These are phyloP conservation scores for Rhododendron simsii DNA, from an alignment of 148 eudicot species.

Conservation along the genomic window DNA sequence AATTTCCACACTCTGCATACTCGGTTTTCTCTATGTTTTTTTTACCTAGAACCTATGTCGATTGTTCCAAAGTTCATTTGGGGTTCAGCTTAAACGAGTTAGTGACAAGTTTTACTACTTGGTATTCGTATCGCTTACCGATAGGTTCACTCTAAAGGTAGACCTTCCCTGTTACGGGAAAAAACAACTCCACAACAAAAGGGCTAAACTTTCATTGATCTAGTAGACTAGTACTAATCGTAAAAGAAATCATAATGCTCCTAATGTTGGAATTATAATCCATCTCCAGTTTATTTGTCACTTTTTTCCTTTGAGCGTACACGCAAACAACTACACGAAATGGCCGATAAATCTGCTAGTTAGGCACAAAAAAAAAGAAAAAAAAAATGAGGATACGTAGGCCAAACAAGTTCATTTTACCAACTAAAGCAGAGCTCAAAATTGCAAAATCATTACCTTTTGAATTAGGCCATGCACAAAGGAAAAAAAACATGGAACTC, in stretches of 20 bases:
- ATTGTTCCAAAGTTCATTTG: no score
- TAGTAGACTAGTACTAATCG: background rate
- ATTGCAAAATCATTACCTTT: slow-evolving; percentile 7
- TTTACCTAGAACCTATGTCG: no score
- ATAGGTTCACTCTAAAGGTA: background rate
- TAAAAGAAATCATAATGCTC: background rate
- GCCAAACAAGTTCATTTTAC: background rate
- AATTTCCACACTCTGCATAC: no score
- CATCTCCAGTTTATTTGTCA: background rate
- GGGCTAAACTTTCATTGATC: background rate
- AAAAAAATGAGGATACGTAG: background rate
- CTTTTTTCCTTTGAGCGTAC: background rate
- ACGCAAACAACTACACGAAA: background rate
- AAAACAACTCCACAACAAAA: background rate
- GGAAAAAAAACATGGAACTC: background rate
- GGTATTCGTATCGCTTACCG: background rate
- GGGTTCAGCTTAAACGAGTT: no score
- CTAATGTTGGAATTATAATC: background rate
- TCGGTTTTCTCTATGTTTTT: no score
- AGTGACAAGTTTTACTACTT: background rate
- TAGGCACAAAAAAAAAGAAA: background rate
- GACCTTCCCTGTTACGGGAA: background rate
- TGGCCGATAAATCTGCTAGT: background rate
- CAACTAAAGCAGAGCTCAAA: background rate
- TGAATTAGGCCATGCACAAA: background rate